Evolutionary conservation across 208 protist species (phyloP).

Genomic region (Leptomonas pyrrhocoris): DNA sequence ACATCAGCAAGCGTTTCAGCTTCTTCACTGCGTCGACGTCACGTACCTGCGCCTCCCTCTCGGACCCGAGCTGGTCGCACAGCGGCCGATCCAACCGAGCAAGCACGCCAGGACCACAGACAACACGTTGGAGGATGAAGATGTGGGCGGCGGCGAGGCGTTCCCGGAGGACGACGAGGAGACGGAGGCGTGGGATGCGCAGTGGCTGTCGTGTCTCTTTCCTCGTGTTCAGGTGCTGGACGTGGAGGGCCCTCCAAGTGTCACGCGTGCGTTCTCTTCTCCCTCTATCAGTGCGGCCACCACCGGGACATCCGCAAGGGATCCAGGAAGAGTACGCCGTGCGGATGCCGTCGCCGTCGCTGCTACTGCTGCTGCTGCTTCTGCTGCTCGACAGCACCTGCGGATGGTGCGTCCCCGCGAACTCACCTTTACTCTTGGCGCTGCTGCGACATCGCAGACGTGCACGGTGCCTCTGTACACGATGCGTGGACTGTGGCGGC

Average conservation of each 20-base stretch:
- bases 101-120: too few relatives aligned
- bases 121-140: too few relatives aligned
- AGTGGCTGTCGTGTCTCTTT: slow-evolving; percentile 13
- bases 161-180: too few relatives aligned
- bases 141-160: too few relatives aligned
- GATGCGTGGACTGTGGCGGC: slow-evolving; percentile 3
- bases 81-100: not conserved
- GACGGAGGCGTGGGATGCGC: slow-evolving; percentile 3
- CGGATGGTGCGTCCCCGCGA: slow-evolving; percentile 10
- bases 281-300: not conserved
- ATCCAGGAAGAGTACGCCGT: not conserved
- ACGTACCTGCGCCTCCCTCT: slow-evolving; percentile 13
- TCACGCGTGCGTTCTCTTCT: not conserved
- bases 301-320: too few relatives aligned
- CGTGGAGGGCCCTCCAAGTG: slow-evolving; percentile 10
- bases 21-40: slow-evolving; percentile 16
- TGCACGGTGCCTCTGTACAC: slow-evolving; percentile 5
- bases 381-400: not conserved
- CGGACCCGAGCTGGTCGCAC: slow-evolving; percentile 5
- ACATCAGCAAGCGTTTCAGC: slow-evolving; percentile 3
- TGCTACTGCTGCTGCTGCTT: not conserved
- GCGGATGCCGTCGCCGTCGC: not conserved
- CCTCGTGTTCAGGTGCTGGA: slow-evolving; percentile 13
- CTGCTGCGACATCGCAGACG: slow-evolving; percentile 1
- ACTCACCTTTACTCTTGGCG: not conserved